Conservation (phyloP, 202 grass and related monocot genomes). For the Schoenoplectus triqueter region DNA sequence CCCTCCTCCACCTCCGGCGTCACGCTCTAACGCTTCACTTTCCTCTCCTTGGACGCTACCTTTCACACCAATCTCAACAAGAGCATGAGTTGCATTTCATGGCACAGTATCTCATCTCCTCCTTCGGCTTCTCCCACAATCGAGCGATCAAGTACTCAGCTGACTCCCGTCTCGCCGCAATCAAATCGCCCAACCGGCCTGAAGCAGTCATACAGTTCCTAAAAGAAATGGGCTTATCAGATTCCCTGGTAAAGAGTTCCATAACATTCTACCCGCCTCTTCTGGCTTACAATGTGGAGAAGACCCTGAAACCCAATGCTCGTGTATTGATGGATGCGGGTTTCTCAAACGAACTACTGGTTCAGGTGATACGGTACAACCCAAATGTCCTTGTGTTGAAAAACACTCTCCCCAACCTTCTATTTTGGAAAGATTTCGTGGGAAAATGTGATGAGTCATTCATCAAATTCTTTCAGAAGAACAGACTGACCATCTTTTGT, state of each 20-base stretch:
- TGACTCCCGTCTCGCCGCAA: neutral
- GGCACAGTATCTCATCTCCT: conserved; percentile 43
- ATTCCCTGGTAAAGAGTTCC: conserved; percentile 32
- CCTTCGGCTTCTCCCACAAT: neutral
- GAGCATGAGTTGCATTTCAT: conserved; percentile 1
- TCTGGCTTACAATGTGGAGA: conserved; percentile 31
- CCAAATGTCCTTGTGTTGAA: neutral
- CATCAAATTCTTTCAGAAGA: conserved; percentile 7
- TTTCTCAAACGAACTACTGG: conserved; percentile 2
- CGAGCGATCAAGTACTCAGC: neutral
- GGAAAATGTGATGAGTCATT: neutral
- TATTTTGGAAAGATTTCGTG: conserved; percentile 1
- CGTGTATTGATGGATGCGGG: neutral
- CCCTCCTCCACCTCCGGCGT: neutral
- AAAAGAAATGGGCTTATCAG: conserved; percentile 41
- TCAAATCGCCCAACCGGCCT: neutral
- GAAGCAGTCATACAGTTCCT: neutral
- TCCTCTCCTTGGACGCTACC: neutral
- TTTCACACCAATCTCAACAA: neutral
- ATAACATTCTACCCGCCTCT: conserved; percentile 21
- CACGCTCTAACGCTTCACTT: neutral
- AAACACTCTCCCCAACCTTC: neutral
- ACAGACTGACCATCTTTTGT: neutral
- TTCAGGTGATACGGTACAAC: conserved; percentile 21
- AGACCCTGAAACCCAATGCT: conserved; percentile 25